Evolutionary conservation across 2,329 filamentous ascomycete genomes (phyloP).

Genomic region (Lecanicillium sp.): DNA sequence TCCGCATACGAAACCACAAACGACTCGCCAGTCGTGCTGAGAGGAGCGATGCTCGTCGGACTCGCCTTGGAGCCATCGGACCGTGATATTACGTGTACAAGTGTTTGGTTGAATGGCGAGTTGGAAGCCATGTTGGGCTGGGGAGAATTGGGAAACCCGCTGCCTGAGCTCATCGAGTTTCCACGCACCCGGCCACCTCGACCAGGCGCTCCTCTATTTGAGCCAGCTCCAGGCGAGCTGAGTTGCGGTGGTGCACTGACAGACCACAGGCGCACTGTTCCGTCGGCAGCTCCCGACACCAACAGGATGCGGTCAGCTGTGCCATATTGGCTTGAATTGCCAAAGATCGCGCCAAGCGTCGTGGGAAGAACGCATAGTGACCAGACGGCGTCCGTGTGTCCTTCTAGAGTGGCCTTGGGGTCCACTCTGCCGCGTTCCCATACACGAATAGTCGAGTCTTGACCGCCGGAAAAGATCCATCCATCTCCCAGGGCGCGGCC

Average conservation of each 20-base stretch:
- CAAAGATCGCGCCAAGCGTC: slow-evolving; percentile 73
- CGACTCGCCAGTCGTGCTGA: slow-evolving; percentile 73
- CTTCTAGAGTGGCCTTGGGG: slow-evolving; percentile 87
- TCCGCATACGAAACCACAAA: slow-evolving; percentile 94
- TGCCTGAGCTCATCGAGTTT: slow-evolving; percentile 91
- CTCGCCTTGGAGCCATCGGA: slow-evolving; percentile 57
- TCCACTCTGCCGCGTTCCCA: slow-evolving; percentile 95
- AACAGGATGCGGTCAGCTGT: slow-evolving; percentile 78
- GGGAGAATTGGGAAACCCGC: slow-evolving; percentile 81
- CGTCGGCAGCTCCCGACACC: slow-evolving; percentile 87
- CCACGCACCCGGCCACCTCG: slow-evolving; percentile 69
- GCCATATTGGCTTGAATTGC: slow-evolving; percentile 64
- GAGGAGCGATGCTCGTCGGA: slow-evolving; percentile 85
- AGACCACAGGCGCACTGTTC: slow-evolving; percentile 87
- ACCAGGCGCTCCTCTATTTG: slow-evolving; percentile 45
- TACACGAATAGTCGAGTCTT: slow-evolving; percentile 85
- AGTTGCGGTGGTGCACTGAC: slow-evolving; percentile 84
- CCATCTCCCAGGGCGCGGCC: slow-evolving; percentile 84
- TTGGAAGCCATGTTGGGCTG: slow-evolving; percentile 80
- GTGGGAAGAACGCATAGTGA: slow-evolving; percentile 85
- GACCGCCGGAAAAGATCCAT: slow-evolving; percentile 97
- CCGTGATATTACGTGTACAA: slow-evolving; percentile 79
- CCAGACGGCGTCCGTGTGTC: slow-evolving; percentile 95
- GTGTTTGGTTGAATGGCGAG: slow-evolving; percentile 78
- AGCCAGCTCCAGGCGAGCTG: slow-evolving; percentile 67